phyloP scores from a whole-genome alignment of 2,329 filamentous ascomycete genomes.

The Aspergillus phoenicis region DNA sequence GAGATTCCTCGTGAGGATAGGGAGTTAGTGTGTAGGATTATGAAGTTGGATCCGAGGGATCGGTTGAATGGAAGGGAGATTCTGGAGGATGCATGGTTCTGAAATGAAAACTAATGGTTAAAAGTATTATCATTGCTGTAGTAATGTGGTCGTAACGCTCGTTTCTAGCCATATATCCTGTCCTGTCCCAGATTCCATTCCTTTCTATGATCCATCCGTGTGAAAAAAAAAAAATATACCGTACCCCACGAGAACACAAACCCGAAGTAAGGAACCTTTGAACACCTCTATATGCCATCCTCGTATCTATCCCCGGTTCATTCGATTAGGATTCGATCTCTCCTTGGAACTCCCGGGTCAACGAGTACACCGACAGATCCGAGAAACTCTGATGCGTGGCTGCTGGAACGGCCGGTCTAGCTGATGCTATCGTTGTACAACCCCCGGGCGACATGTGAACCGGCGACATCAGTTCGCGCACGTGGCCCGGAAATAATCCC shows the following conservation, averaged over 20 bases:
- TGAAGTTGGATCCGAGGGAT: too few relatives aligned
- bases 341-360: constrained; percentile 7
- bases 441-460: background rate
- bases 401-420: background rate
- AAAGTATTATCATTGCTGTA: too few relatives aligned
- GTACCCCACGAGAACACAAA: background rate
- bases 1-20: too few relatives aligned
- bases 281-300: background rate
- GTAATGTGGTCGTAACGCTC: too few relatives aligned
- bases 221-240: background rate
- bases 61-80: too few relatives aligned
- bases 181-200: too few relatives aligned
- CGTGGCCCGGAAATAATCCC: constrained; percentile 11
- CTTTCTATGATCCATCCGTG: background rate
- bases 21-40: too few relatives aligned
- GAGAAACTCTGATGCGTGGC: constrained; percentile 9
- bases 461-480: constrained; percentile 6
- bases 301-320: background rate
- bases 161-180: too few relatives aligned
- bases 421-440: background rate
- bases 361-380: constrained; percentile 9
- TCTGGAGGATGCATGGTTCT: too few relatives aligned
- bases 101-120: too few relatives aligned
- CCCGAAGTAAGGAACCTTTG: background rate
- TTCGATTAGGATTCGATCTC: constrained; percentile 3